These are phyloP conservation scores for Glutinoglossum americanum DNA, from an alignment of 495 filamentous ascomycete genomes.

Conservation along the genomic window DNA sequence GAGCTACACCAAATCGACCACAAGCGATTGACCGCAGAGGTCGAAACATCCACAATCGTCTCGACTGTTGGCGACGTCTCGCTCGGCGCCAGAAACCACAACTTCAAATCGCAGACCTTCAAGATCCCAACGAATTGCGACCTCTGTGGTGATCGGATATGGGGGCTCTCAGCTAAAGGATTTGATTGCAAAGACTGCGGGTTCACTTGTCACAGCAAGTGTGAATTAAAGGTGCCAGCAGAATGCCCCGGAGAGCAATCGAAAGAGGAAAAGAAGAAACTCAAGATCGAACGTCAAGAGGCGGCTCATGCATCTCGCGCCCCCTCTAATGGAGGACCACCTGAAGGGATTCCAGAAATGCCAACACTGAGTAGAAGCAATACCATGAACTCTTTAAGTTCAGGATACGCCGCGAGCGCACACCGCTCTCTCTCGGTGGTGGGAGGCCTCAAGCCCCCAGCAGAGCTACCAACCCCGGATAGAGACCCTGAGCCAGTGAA, in stretches of 20 bases:
- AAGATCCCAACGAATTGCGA: conserved; percentile 98
- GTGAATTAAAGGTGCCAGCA: conserved; percentile 93
- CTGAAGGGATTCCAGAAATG: conserved; percentile 18
- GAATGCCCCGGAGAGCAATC: conserved; percentile 83
- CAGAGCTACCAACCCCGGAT: conserved; percentile 19
- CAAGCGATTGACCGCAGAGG: conserved; percentile 66
- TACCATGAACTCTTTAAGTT: conserved; percentile 84
- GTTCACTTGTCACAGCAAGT: conserved; percentile 96
- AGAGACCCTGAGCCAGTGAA: background rate
- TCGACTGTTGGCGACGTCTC: conserved; percentile 75
- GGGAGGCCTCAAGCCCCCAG: conserved; percentile 21
- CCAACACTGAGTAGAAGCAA: conserved; percentile 52
- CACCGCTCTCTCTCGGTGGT: conserved; percentile 46
- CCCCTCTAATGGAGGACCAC: conserved; percentile 16
- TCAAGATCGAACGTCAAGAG: conserved; percentile 64
- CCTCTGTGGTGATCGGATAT: conserved; percentile 84
- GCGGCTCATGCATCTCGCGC: conserved; percentile 24
- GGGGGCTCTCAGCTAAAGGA: conserved; percentile 88
- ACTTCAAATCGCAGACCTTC: conserved; percentile 92
- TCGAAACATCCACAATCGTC: conserved; percentile 79
- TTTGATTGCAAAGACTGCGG: conserved; percentile 91
- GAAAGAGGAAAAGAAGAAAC: conserved; percentile 85
- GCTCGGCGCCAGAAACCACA: conserved; percentile 75
- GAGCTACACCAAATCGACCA: conserved; percentile 70
- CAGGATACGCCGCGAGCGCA: conserved; percentile 65